Percentiles rank a stretch among this genome's conserved stretches.
Conservation (phyloP, 2,329 filamentous ascomycete species). For the Thyridium curvatum region DNA sequence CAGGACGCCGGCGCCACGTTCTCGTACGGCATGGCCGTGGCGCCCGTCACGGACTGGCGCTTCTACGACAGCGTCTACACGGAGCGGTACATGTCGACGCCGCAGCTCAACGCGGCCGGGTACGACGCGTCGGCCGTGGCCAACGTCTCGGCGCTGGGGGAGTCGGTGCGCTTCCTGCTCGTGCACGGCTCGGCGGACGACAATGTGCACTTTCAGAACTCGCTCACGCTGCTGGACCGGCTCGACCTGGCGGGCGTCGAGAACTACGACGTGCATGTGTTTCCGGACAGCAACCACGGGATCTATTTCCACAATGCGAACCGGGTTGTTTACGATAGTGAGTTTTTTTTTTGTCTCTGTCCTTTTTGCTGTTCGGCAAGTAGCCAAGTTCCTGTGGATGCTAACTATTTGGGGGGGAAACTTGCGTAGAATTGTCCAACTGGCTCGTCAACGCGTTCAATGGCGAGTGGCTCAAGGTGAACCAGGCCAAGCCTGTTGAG, state of each 20-base stretch:
- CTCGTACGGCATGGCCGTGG: constrained; percentile 95
- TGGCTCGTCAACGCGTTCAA: constrained; percentile 99
- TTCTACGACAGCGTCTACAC: constrained; percentile 95
- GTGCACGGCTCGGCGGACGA: constrained; percentile 98
- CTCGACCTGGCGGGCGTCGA: constrained; percentile 75
- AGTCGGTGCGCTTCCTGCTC: constrained; percentile 81
- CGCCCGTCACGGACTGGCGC: constrained; percentile 96
- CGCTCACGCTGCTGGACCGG: constrained; percentile 77
- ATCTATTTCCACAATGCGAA: constrained; percentile 96
- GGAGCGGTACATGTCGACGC: constrained; percentile 95
- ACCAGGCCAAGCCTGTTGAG: constrained; percentile 39
- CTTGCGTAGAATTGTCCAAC: constrained; percentile 63
- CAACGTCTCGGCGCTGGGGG: constrained; percentile 65
- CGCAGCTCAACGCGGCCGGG: constrained; percentile 70
- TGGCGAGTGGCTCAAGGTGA: constrained; percentile 75
- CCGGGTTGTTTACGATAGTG: constrained; percentile 85
- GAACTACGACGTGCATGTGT: constrained; percentile 96
- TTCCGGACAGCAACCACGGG: constrained; percentile 91
- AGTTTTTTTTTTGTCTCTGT: constrained; percentile 31
- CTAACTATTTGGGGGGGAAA: no score
- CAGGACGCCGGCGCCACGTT: constrained; percentile 84
- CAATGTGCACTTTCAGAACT: constrained; percentile 97
- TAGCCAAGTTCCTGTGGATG: background rate
- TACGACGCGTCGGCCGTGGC: constrained; percentile 70
- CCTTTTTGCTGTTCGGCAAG: constrained; percentile 3